Base-by-base conservation (phyloP, 2,329 filamentous ascomycete genomes). In the Alternaria hordeiaustralica region DNA sequence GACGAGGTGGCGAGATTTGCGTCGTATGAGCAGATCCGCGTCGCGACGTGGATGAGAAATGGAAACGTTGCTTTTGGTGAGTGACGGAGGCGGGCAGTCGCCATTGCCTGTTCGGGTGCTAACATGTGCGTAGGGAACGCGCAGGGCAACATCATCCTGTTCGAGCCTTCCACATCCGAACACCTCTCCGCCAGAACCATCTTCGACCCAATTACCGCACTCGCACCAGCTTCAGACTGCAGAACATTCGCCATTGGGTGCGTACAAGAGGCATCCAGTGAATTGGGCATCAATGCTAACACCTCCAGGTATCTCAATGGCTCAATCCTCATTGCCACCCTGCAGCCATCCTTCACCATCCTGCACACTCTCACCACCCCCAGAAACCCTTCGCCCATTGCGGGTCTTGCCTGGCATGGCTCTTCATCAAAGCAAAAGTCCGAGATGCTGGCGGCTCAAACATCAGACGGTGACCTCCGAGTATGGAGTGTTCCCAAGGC, bases 401-500 rank as follows among this genome's bases (percentile, higher is more conserved):
- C 94, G 5, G 92, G 90, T 9, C 83, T 99, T 20, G 89, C 93
- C 62, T 99, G 96, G 96, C 96, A 99, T 84, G 94, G 95, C 41
- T 97, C 96, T 0, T 97, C 96, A 0, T 92, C 94, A 0, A 93
- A 94, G 70, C 94, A 97, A 80, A 97, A 97, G 81, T 97, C 96
- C 1, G 95, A 98, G 75, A 99, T 99, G 96, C 84, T 99, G 73
- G 95, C 95, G 1, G 92, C 94, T 9, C 95, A 98, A 81, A 96
- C 93, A 4, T 87, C 91, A 55, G 94, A 97, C 76, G 95, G 96
- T 20, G 95, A 99, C 76, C 84, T 99, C 49, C 88, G 94, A 71
- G 94, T 99, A 20, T 99, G 96, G 96, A 99, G 96, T 75, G 92
- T 99, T 58, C 89, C 95, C 20, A 99, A 98, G 80, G 87, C 87